These are phyloP conservation scores for Dryadomyces quercivorus DNA, from an alignment of 2,329 filamentous ascomycete genomes.

Conservation along the genomic window DNA sequence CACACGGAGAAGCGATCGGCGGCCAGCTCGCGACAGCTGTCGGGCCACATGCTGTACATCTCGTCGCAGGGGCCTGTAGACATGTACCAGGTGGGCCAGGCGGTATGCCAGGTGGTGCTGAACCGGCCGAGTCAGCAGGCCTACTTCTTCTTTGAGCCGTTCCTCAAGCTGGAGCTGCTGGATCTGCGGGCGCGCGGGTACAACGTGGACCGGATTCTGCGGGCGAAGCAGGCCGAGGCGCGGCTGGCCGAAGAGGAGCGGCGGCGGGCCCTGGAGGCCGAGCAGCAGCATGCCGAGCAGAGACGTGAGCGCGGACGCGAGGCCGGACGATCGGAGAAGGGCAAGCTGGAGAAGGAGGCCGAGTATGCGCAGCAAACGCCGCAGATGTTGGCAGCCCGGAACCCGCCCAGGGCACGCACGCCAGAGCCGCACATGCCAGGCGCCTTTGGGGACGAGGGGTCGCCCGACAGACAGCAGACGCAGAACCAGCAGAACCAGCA, in stretches of 20 bases:
- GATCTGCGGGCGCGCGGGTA: conserved; percentile 80
- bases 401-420: neutral
- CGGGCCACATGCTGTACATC: conserved; percentile 59
- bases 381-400: conserved; percentile 18
- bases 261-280: conserved; percentile 55
- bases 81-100: conserved; percentile 85
- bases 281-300: conserved; percentile 35
- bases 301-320: conserved; percentile 25
- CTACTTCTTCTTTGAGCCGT: conserved; percentile 80
- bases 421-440: conserved; percentile 54
- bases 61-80: conserved; percentile 53
- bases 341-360: neutral
- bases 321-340: conserved; percentile 27
- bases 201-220: conserved; percentile 89
- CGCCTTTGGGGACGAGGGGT: conserved; percentile 48
- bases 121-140: conserved; percentile 77
- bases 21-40: conserved; percentile 40
- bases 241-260: conserved; percentile 75
- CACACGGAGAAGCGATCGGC: conserved; percentile 67
- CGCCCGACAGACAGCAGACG: conserved; percentile 22
- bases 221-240: conserved; percentile 76
- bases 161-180: conserved; percentile 73
- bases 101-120: conserved; percentile 69
- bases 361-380: neutral
- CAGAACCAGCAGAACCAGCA: conserved; percentile 21